Evolutionary conservation across 257 asterid genomes (phyloP).

Genomic region (Henckelia pumila): DNA sequence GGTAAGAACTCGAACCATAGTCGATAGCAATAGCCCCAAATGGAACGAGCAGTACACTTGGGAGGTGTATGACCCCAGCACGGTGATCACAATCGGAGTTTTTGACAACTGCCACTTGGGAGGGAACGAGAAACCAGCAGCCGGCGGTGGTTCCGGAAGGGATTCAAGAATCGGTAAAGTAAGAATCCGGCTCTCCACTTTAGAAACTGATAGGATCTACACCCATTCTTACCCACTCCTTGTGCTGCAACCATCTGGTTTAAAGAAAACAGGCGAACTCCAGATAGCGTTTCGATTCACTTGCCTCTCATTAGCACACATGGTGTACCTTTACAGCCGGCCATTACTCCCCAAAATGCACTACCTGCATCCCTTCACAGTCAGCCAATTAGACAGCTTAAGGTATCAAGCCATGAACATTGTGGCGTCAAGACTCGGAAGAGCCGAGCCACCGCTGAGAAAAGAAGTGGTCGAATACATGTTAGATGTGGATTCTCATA

Average conservation of each 20-base stretch:
- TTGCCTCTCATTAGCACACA: conserved; percentile 46
- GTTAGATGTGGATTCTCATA: conserved; percentile 67
- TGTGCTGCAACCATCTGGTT: conserved; percentile 51
- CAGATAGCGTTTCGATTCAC: conserved; percentile 63
- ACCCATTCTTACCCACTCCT: conserved; percentile 62
- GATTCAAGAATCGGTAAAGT: conserved; percentile 62
- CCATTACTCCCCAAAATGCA: conserved; percentile 73
- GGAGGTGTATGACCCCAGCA: conserved; percentile 72
- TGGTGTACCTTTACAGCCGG: conserved; percentile 45
- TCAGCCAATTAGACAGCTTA: conserved; percentile 51
- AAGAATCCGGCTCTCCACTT: conserved; percentile 57
- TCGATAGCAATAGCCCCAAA: conserved; percentile 45
- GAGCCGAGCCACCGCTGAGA: conserved; percentile 68
- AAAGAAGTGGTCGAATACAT: conserved; percentile 78
- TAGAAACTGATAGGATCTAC: conserved; percentile 58
- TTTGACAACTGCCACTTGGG: conserved; percentile 59
- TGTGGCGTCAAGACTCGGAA: conserved; percentile 49
- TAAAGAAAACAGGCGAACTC: conserved; percentile 68
- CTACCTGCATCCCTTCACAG: conserved; percentile 59
- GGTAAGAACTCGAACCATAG: conserved; percentile 61
- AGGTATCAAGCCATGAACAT: conserved; percentile 62
- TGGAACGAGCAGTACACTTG: conserved; percentile 80
- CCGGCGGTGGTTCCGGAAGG: conserved; percentile 19
- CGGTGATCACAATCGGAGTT: conserved; percentile 59
- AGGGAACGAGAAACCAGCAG: conserved; percentile 30